Base-by-base conservation (phyloP, 257 asterid species). In the Thymus quinquecostatus region DNA sequence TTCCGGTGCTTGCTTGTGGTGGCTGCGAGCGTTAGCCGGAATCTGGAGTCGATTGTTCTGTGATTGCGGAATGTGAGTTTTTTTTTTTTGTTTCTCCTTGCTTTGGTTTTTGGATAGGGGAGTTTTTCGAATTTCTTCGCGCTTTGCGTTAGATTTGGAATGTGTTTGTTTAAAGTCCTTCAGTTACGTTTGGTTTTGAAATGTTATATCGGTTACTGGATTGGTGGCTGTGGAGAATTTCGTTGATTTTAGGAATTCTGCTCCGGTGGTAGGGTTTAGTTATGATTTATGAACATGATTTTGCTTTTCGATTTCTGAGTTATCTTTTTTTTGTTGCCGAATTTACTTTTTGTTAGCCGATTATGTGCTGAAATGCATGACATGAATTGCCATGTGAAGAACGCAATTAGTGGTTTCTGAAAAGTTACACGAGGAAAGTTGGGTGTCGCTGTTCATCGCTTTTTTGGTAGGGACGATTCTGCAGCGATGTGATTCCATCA, bases 121-220 rank as follows among this genome's bases (percentile, higher is more conserved):
- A 1, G 36, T 7, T 49, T 30, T 1, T 38, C 41, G 5, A 43
- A n/a, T 70, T 60, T 59, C 5, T 14, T 30, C 10, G 34, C 21
- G 38, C 2, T 58, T 48, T 45, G 8, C 21, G 27, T 9, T 66
- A 27, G 64, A 57, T 65, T 73, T 65, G 67, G 63, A 58, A 54
- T 66, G 60, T 58, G 73, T 67, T 74, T 66, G 14, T 47, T 43
- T 45, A 14, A 58, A 67, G 14, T 47, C 30, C 69, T 45, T 47
- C 43, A n/a, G 29, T 47, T 57, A 13, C 7, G 32, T 53, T 61
- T 30, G 34, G 44, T 51, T 50, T 75, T 49, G 32, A 53, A 51
- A 71, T 53, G 71, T 75, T 75, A 29, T 2, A 69, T 75, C 75
- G 0, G 62, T 69, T 47, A 5, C 61, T 51, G 70, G 57, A 36